Base-by-base conservation (phyloP, 208 protist genomes). In the Trichomonas gallinae region DNA sequence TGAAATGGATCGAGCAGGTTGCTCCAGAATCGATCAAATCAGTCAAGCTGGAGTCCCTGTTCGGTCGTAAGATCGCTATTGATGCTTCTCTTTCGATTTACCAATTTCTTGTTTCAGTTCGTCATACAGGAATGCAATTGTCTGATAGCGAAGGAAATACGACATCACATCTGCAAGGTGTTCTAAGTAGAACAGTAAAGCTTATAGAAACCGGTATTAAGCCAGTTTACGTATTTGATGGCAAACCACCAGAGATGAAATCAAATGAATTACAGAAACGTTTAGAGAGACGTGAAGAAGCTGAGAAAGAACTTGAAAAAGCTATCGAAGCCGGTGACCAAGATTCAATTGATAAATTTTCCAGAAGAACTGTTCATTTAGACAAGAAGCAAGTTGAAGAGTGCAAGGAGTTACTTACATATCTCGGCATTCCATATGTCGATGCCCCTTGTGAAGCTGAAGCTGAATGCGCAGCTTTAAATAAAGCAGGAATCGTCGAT, bases 41-140 rank as follows among this genome's bases (percentile, higher is more conserved):
- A 40, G 44, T 81, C 0, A 44, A 97, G 36, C 96, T 97, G 26
- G 38, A 97, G 13, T 36, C 40, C 21, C 96, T 96, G 40, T 87
- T 97, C 23, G 99, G 99, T 26, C 97, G 98, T n/a, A 98, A 98
- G 72, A 99, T 99, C 51, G 99, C 99, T 3, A 99, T 99, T 96
- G 99, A 99, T 98, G 99, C 99, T 6, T 99, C 98, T 49, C 99
- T 99, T 98, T 98, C 97, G 96, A 99, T 99, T 81, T 99, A 99
- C 97, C 99, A 99, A 97, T 99, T 99, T 97, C 97, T 99, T 44
- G 99, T 99, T 96, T 98, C 91, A 46, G 96, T 97, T 44, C 91
- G 97, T n/a, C 87, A 96, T 36, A 82, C 26, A 21, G 96, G 93
- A 42, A 44, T 83, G 3, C 51, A 97, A 97, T 98, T 99, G 9